Evolutionary conservation across 1,284 basidiomycete genomes (phyloP), one percentile per base, ranked within the genome.

Genomic region (Fomitopsis pinicola): DNA sequence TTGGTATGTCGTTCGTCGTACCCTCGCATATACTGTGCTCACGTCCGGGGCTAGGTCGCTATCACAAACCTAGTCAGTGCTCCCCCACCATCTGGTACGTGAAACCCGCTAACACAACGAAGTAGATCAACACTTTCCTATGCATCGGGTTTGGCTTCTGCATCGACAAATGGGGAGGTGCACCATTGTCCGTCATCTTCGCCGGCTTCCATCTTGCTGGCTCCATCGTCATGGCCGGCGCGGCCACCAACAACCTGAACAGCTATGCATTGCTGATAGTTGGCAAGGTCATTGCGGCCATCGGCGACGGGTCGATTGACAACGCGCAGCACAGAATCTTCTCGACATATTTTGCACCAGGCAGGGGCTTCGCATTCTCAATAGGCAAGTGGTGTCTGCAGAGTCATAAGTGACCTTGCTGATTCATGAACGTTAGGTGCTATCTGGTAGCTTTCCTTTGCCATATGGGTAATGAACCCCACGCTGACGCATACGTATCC

Each of bases 311-410:
- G 17, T 78, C 77, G 40, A 67, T 80, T 36, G 78, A 80, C 67
- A 80, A 79, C 61, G 78, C 78, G 7, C 78, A 80, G 66, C 78
- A 80, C 63, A 71, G 78, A 35, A 78, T 80, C 36, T 78, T 80
- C 68, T 76, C 78, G 36, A 79, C 78, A 2, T 80, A 80, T 66
- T 79, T 80, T 58, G 77, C 76, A 1, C 76, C 77, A 12, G 78
- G 78, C 17, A 70, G 71, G 35, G 78, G 78, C 17, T 77, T 77
- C 57, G 78, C 76, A 14, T 76, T 76, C 65, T 77, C 76, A 26
- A 77, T 78, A 58, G 76, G 77, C 73, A 45, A 52, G 69, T 62
- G 22, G 38, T 45, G n/a, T 19, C 30, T 52, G 58, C 61, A 36
- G 46, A 36, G 28, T 57, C 53, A 5, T 61, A 22, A 17, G 8